Evolutionary conservation across 1,139 yeast genomes (phyloP).

Genomic region (Blastobotrys capitulatus): DNA sequence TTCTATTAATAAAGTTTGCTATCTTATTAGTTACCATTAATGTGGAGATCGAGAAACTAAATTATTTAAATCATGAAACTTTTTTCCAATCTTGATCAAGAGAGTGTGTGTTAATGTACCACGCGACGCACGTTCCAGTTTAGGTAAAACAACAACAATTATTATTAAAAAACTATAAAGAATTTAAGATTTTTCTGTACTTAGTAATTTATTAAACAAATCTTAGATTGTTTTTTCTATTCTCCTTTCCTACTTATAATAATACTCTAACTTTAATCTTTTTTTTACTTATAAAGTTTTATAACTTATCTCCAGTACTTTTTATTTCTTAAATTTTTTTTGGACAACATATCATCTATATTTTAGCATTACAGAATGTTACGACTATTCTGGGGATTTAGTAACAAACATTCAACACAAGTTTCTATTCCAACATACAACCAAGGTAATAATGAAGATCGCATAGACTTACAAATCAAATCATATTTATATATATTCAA

Average conservation of each 20-base stretch:
- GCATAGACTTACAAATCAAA: conserved; percentile 54
- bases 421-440: conserved; percentile 42
- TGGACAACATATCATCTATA: neutral
- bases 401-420: neutral
- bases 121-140: neutral
- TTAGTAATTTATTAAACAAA: too few species aligned
- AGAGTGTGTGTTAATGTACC: too few species aligned
- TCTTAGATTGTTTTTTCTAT: too few species aligned
- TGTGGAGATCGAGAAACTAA: neutral
- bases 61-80: neutral
- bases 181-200: too few species aligned
- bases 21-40: neutral
- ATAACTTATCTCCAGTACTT: too few species aligned
- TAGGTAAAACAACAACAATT: conserved; percentile 1
- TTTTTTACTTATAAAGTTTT: too few species aligned
- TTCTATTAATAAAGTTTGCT: neutral
- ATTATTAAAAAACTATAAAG: neutral
- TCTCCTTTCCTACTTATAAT: too few species aligned
- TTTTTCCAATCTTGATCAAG: too few species aligned
- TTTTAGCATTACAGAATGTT: neutral
- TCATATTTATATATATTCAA: conserved; percentile 52
- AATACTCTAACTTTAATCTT: too few species aligned
- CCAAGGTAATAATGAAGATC: conserved; percentile 47
- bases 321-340: conserved; percentile 5
- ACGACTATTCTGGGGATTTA: neutral